A percentile compares a stretch with the other conserved stretches of the same genome.
These are phyloP conservation scores for Trypanosoma rangeli DNA, from an alignment of 208 protist species.

Conservation along the genomic window DNA sequence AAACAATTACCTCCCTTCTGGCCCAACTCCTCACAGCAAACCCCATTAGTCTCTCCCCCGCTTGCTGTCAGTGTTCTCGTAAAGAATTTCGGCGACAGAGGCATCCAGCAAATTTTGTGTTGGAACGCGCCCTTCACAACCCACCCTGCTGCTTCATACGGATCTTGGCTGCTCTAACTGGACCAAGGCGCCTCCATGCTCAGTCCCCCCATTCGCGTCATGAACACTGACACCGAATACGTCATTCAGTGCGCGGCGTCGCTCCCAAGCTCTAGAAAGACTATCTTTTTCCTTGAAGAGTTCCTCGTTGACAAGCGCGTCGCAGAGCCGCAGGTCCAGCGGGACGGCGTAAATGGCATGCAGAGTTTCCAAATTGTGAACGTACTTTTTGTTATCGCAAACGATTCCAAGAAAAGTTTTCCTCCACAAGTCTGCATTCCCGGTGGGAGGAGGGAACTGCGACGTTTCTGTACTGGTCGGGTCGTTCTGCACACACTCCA, in stretches of 20 bases:
- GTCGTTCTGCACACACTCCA: not conserved
- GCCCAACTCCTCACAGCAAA: too few species aligned
- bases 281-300: conserved; percentile 18
- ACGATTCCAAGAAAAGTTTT: conserved; percentile 19
- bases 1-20: too few species aligned
- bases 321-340: conserved; percentile 6
- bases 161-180: too few species aligned
- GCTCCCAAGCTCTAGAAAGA: conserved; percentile 8
- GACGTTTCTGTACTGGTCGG: not conserved
- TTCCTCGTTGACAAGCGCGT: conserved; percentile 19
- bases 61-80: too few species aligned
- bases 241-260: conserved; percentile 19
- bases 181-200: too few species aligned
- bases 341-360: conserved; percentile 26
- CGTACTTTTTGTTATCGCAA: not conserved
- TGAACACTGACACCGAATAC: conserved; percentile 1
- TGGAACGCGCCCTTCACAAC: too few species aligned
- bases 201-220: not conserved
- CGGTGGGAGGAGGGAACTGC: not conserved
- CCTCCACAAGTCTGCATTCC: conserved; percentile 20
- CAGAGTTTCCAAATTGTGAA: conserved; percentile 12
- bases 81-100: too few species aligned
- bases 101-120: too few species aligned
- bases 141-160: too few species aligned
- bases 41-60: too few species aligned